Conservation (phyloP, 257 asterid species). For the Thymus quinquecostatus region DNA sequence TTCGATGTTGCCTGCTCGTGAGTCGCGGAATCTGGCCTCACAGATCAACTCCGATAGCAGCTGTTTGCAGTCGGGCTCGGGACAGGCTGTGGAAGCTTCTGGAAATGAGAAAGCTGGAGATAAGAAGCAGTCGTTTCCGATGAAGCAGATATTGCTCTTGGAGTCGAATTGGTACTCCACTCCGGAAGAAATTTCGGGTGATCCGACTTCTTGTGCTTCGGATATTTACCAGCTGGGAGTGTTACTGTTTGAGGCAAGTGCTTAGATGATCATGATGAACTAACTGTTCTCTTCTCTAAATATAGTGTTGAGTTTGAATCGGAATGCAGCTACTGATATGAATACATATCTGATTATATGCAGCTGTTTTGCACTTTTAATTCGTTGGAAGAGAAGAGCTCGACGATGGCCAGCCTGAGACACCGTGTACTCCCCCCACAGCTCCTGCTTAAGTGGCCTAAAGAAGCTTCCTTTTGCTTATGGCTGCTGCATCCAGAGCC, state of each 20-base stretch:
- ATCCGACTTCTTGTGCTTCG: constrained; percentile 64
- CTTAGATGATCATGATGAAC: neutral
- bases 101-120: constrained; percentile 47
- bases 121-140: constrained; percentile 66
- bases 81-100: constrained; percentile 41
- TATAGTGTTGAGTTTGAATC: constrained; percentile 39
- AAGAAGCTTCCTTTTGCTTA: constrained; percentile 95
- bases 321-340: constrained; percentile 11
- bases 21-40: constrained; percentile 34
- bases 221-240: constrained; percentile 93
- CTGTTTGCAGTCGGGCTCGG: constrained; percentile 50
- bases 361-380: constrained; percentile 76
- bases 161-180: constrained; percentile 84
- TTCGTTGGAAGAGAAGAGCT: constrained; percentile 63
- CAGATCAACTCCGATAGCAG: constrained; percentile 47
- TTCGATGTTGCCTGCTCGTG: constrained; percentile 37
- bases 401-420: constrained; percentile 80
- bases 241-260: constrained; percentile 86
- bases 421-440: constrained; percentile 97
- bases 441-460: constrained; percentile 94
- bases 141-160: constrained; percentile 81
- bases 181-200: constrained; percentile 77
- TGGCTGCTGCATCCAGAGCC: constrained; percentile 98
- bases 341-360: constrained; percentile 31
- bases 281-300: neutral